Base-by-base conservation (phyloP, 2,329 filamentous ascomycete species). In the Pestalotiopsis sp. region DNA sequence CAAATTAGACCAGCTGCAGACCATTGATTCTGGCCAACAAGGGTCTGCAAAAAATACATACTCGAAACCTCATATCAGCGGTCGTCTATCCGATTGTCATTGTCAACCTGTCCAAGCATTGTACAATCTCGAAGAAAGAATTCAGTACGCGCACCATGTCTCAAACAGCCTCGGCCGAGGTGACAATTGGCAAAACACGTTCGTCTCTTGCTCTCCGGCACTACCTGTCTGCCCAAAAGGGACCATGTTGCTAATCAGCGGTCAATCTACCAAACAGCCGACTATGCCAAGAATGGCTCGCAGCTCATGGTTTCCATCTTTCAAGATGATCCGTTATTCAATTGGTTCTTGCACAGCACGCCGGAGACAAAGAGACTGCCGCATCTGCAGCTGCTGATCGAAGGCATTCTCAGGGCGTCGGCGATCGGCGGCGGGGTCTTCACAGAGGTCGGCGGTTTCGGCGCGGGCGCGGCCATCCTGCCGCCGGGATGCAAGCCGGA, bases 341-440 rank as follows among this genome's bases (percentile, higher is more conserved):
- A 66, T 58, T 58, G 64, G 64, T 66, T 66, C 49, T 27, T 66
- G 14, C 38, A 57, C 49, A 66, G 14, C 14, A 39, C 31, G 45
- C 64, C 64, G 4, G 45, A 56, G 13, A 3, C 25, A 13, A 27
- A 66, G 49, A 25, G 20, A 4, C 20, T 20, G n/a, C 20, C n/a
- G 3, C 20, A 39, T 27, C 25, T 66, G 11, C 31, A 27, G 31
- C 13, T 36, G 13, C 38, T 57, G n/a, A 58, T 66, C 17, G 41
- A 58, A 13, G 49, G n/a, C 27, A 58, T 66, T 17, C n/a, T 66
- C 11, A 66, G 38, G 27, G 64, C 49, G 3, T 9, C 38, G 9
- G 17, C 49, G 5, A 20, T 66, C 3, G 49, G 20, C 12, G 27
- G 23, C 23, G 64, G 45, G 2, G 6, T 31, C 31, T 36, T 58